Evolutionary conservation across 305 asterid species (phyloP).

Genomic region (Salvia sclarea): DNA sequence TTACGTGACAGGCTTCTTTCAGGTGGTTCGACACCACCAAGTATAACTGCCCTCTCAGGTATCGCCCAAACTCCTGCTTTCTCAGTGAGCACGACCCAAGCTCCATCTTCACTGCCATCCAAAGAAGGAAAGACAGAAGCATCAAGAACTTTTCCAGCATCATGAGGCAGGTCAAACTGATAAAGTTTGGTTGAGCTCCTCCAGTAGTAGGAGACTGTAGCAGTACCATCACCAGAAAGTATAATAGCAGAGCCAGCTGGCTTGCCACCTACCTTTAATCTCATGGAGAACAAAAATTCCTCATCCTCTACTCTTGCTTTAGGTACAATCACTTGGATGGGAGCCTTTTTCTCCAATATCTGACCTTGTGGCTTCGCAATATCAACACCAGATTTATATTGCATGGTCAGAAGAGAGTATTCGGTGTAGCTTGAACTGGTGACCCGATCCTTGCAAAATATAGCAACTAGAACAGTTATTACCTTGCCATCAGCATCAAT

Average conservation of each 20-base stretch:
- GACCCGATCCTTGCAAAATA: conserved; percentile 81
- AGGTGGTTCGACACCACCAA: conserved; percentile 96
- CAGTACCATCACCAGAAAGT: conserved; percentile 96
- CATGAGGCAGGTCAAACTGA: conserved; percentile 91
- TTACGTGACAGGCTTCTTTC: conserved; percentile 91
- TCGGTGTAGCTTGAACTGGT: conserved; percentile 93
- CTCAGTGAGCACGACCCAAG: conserved; percentile 93
- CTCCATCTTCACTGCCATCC: conserved; percentile 76
- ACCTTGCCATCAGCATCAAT: conserved; percentile 75
- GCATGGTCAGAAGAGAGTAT: conserved; percentile 92
- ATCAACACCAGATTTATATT: conserved; percentile 74
- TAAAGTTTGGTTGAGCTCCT: conserved; percentile 79
- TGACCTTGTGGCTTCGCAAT: conserved; percentile 55
- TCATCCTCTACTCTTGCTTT: conserved; percentile 95
- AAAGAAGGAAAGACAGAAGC: conserved; percentile 76
- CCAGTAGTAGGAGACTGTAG: conserved; percentile 92
- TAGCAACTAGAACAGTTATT: conserved; percentile 83
- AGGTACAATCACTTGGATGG: conserved; percentile 86
- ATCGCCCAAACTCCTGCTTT: conserved; percentile 97
- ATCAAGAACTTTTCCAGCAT: conserved; percentile 94
- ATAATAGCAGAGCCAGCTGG: conserved; percentile 88
- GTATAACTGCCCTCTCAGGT: conserved; percentile 88
- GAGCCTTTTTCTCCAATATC: conserved; percentile 82
- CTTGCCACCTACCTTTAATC: conserved; percentile 81
- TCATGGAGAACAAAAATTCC: conserved; percentile 84